phyloP scores from a whole-genome alignment of 2,329 filamentous ascomycete genomes.

The Chalaropsis thielavioides region DNA sequence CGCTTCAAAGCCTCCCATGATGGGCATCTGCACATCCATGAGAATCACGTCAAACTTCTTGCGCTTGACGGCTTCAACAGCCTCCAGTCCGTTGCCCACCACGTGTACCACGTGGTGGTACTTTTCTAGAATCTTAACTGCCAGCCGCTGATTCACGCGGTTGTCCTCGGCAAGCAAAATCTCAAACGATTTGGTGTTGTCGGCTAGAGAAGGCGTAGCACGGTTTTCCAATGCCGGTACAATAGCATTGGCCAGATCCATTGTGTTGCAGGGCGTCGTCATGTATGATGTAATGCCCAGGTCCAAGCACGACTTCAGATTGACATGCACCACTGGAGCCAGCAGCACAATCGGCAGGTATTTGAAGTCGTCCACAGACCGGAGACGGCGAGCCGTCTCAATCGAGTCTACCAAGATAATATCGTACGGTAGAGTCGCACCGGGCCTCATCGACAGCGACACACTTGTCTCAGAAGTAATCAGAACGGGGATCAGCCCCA shows the following conservation, averaged over 20 bases:
- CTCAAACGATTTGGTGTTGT: conserved; percentile 90
- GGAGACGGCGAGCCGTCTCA: conserved; percentile 70
- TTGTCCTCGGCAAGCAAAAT: conserved; percentile 95
- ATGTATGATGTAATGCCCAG: conserved; percentile 98
- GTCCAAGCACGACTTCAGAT: conserved; percentile 82
- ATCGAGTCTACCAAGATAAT: conserved; percentile 93
- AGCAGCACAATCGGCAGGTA: conserved; percentile 92
- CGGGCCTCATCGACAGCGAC: conserved; percentile 38
- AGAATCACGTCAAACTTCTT: conserved; percentile 92
- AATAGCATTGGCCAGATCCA: conserved; percentile 91
- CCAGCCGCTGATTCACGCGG: conserved; percentile 87
- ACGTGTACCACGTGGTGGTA: conserved; percentile 89
- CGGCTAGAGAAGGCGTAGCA: conserved; percentile 77
- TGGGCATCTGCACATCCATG: conserved; percentile 99
- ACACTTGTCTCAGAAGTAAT: conserved; percentile 64
- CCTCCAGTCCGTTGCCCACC: conserved; percentile 87
- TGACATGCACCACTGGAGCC: conserved; percentile 78
- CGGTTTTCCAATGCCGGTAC: conserved; percentile 88
- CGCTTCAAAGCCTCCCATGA: conserved; percentile 97
- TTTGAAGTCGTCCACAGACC: conserved; percentile 88
- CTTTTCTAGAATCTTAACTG: conserved; percentile 93
- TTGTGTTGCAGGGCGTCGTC: conserved; percentile 88
- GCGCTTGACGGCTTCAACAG: conserved; percentile 79
- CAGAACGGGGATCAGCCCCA: conserved; percentile 70
- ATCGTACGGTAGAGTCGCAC: conserved; percentile 61